These are phyloP conservation scores for Backusella australiensis DNA, from an alignment of 192 early-diverging fungal species.

Conservation along the genomic window DNA sequence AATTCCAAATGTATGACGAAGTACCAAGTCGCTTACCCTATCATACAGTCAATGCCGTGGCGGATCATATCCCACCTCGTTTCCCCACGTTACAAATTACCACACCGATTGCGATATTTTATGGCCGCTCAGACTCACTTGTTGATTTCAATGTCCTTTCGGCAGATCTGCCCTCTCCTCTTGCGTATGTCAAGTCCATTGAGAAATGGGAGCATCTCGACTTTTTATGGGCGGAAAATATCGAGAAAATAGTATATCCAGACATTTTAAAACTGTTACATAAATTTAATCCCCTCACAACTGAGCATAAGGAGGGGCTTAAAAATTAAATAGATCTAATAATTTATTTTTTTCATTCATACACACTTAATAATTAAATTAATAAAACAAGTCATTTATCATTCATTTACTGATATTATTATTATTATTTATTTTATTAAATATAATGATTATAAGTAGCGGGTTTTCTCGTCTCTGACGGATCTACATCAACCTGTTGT, in stretches of 20 bases:
- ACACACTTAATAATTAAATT: background rate
- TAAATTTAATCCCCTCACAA: slow-evolving; percentile 27
- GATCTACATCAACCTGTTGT: background rate
- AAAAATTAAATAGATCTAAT: background rate
- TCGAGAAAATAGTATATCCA: slow-evolving; percentile 46
- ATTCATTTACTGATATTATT: background rate
- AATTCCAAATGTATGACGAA: slow-evolving; percentile 95
- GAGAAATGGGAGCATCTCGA: slow-evolving; percentile 78
- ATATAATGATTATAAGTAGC: background rate
- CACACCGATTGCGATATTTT: slow-evolving; percentile 87
- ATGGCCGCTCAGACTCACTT: slow-evolving; percentile 87
- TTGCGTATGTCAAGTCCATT: slow-evolving; percentile 60
- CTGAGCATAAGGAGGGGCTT: background rate
- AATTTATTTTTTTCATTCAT: background rate
- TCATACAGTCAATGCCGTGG: slow-evolving; percentile 37
- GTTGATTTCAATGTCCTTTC: slow-evolving; percentile 66
- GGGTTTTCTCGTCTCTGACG: background rate
- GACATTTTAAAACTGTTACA: slow-evolving; percentile 41
- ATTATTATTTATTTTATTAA: background rate
- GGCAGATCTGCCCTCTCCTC: slow-evolving; percentile 45
- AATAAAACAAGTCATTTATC: background rate
- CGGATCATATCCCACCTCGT: slow-evolving; percentile 60
- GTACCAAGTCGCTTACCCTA: slow-evolving; percentile 59
- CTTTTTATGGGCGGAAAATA: slow-evolving; percentile 48
- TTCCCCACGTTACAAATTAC: slow-evolving; percentile 79